phyloP scores from a whole-genome alignment of 305 asterid genomes.

The Fraxinus xanthoxyloides region DNA sequence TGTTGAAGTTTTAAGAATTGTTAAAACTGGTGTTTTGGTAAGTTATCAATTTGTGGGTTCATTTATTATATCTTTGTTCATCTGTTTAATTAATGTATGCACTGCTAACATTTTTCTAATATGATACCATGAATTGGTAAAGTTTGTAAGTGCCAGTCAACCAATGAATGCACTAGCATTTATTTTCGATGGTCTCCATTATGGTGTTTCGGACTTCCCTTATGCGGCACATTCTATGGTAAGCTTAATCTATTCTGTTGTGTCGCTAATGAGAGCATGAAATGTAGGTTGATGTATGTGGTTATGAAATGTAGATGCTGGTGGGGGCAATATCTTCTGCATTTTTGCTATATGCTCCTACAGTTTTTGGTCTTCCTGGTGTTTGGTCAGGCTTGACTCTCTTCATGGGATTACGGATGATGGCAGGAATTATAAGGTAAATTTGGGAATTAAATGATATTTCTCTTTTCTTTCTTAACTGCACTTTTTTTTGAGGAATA shows the following conservation, averaged over 20 bases:
- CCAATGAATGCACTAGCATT: conserved; percentile 87
- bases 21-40: conserved; percentile 70
- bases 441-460: background rate
- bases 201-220: conserved; percentile 86
- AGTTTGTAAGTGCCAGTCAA: conserved; percentile 90
- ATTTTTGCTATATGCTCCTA: conserved; percentile 66
- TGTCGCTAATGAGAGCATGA: background rate
- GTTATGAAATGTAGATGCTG: conserved; percentile 55
- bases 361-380: conserved; percentile 66
- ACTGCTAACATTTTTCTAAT: conserved; percentile 10
- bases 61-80: background rate
- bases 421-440: conserved; percentile 83
- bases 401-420: conserved; percentile 75
- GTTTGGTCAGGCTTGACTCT: conserved; percentile 89
- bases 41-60: conserved; percentile 18
- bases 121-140: conserved; percentile 33
- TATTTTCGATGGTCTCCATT: conserved; percentile 83
- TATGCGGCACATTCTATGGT: conserved; percentile 79
- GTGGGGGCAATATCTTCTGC: conserved; percentile 74
- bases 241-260: conserved; percentile 13
- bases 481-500: background rate
- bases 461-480: background rate
- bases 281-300: conserved; percentile 19
- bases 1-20: conserved; percentile 52
- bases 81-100: background rate